Percentiles rank a stretch among this genome's conserved stretches.
Evolutionary conservation across 305 asterid species (phyloP).

Genomic region (Solanum hybrid): DNA sequence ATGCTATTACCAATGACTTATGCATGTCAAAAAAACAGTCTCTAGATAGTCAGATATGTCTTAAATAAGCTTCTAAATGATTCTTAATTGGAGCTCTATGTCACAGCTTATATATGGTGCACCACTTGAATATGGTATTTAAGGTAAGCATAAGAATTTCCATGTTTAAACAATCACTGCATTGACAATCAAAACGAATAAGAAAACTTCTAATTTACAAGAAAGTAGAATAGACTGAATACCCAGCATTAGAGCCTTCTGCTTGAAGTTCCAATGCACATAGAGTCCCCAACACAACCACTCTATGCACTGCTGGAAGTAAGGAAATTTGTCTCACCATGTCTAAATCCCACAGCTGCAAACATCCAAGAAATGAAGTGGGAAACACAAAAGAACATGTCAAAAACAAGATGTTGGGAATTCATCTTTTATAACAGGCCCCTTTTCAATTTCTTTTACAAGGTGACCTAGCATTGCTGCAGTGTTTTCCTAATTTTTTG

Average conservation of each 20-base stretch:
- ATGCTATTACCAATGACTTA: background rate
- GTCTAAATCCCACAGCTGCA: conserved; percentile 76
- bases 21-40: background rate
- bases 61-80: background rate
- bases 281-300: conserved; percentile 74
- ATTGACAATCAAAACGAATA: background rate
- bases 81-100: background rate
- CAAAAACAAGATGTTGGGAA: background rate
- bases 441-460: background rate
- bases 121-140: background rate
- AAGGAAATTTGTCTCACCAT: conserved; percentile 53
- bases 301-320: conserved; percentile 68
- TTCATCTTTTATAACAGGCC: background rate
- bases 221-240: background rate
- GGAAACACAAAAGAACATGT: background rate
- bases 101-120: background rate
- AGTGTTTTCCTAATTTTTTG: background rate
- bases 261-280: conserved; percentile 83
- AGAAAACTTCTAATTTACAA: background rate
- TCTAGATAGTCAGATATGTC: background rate
- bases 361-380: background rate
- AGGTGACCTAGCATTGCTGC: background rate
- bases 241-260: conserved; percentile 78
- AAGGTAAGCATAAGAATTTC: background rate
- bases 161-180: background rate